phyloP scores from a whole-genome alignment of 441 rosid species.

The Mallotus japonicus region DNA sequence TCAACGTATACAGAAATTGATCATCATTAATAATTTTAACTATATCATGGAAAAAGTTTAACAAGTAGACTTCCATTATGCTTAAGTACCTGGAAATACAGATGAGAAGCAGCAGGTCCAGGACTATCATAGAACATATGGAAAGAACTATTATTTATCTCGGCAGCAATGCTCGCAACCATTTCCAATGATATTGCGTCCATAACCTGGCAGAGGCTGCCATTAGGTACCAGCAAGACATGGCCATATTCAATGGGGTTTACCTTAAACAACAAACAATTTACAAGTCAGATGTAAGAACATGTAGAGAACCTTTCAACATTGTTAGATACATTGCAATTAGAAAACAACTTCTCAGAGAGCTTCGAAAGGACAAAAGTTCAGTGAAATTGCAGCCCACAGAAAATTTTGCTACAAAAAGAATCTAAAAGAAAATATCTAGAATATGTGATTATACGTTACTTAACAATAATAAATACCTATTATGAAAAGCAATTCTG shows the following conservation, averaged over 20 bases:
- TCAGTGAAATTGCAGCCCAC: background rate
- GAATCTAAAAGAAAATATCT: background rate
- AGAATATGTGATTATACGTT: background rate
- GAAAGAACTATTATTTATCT: constrained; percentile 35
- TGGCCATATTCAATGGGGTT: constrained; percentile 44
- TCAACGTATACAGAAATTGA: background rate
- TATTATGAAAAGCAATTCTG: background rate
- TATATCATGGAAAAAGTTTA: background rate
- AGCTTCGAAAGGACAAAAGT: background rate
- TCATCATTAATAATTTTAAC: background rate
- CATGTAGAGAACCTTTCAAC: background rate
- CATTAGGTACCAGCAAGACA: constrained; percentile 37
- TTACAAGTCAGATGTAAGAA: background rate
- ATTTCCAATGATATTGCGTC: constrained; percentile 34
- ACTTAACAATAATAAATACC: background rate
- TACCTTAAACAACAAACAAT: constrained; percentile 30
- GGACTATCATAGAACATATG: constrained; percentile 35
- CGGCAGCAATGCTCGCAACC: constrained; percentile 35
- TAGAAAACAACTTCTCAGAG: background rate
- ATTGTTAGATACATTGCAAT: background rate
- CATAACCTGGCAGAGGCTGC: constrained; percentile 20
- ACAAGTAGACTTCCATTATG: background rate
- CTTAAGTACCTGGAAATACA: constrained; percentile 37
- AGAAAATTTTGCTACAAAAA: background rate
- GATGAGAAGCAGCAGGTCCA: constrained; percentile 20